phyloP scores from a whole-genome alignment of 2,329 filamentous ascomycete genomes.

The Pseudovirgaria hyperparasitica region DNA sequence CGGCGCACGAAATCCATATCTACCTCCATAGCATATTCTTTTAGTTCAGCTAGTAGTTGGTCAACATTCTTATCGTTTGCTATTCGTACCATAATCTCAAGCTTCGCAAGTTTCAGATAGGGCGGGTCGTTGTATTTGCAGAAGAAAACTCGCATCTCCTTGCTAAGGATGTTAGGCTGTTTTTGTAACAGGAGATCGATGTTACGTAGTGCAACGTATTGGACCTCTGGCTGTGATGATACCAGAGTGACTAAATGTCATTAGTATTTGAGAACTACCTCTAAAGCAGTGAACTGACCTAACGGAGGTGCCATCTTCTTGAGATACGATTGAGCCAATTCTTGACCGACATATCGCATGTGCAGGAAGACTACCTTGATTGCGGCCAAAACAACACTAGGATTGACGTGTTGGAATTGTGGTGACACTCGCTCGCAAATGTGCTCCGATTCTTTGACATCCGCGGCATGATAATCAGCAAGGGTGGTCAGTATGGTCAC shows the following conservation, averaged over 20 bases:
- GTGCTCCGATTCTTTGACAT: slow-evolving; percentile 92
- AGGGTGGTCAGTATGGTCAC: slow-evolving; percentile 86
- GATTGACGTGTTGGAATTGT: slow-evolving; percentile 97
- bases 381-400: slow-evolving; percentile 90
- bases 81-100: slow-evolving; percentile 99
- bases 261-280: slow-evolving; percentile 12
- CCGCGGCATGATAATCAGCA: slow-evolving; percentile 74
- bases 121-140: slow-evolving; percentile 99
- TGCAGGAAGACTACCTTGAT: slow-evolving; percentile 97
- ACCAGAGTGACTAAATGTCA: slow-evolving; percentile 67
- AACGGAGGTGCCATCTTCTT: slow-evolving; percentile 98
- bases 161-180: slow-evolving; percentile 91
- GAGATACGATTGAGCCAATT: slow-evolving; percentile 71
- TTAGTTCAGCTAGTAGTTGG: slow-evolving; percentile 83
- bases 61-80: slow-evolving; percentile 95
- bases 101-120: slow-evolving; percentile 93
- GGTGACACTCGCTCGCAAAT: slow-evolving; percentile 94
- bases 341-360: slow-evolving; percentile 71
- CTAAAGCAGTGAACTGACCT: slow-evolving; percentile 40
- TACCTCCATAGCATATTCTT: slow-evolving; percentile 94
- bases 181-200: slow-evolving; percentile 93
- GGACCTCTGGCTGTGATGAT: slow-evolving; percentile 89
- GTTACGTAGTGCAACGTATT: slow-evolving; percentile 92
- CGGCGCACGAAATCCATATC: slow-evolving; percentile 98
- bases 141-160: slow-evolving; percentile 96